Evolutionary conservation across 1,139 yeast species (phyloP), one percentile per base, ranked within the genome.

Genomic region (Pichia sp.): DNA sequence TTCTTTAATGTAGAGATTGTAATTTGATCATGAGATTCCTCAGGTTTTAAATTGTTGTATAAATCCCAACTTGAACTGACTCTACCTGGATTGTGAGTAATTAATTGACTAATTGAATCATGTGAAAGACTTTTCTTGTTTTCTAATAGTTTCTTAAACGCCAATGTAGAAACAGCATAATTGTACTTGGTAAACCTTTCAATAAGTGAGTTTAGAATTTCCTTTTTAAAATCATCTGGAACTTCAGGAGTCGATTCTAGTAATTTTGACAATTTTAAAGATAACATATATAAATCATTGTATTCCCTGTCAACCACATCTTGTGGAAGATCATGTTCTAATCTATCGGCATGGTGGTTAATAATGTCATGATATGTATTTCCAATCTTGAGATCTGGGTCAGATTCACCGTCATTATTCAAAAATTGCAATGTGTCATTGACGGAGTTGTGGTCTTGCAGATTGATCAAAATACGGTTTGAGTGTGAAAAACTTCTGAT

Each of bases 21-120:
- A 5, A 56, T 28, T 7, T 28, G 23, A 25, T 52, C 53, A 16
- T 45, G 46, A 11, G 41, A 35, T 14, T 29, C 26, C 4, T 34
- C 31, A 13, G 41, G 40, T 23, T 37, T 43, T 14, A 38, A 41
- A 8, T 44, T 33, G 7, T 54, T 36, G 34, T 49, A 60, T 11
- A 58, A 30, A 36, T 59, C 62, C 60, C 59, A 59, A 33, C 57
- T 54, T 6, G 61, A 50, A 25, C 41, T 43, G 14, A 59, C 62
- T 43, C 65, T 51, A 11, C 63, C 64, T 2, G 65, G 64, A 45
- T 61, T 61, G 31, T 54, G 46, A 39, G 49, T 49, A 13, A 61
- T 49, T 4, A 57, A 31, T 31, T 57, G 55, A 16, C 38, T 38
- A 5, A 49, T 37, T 2, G 58, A 37, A 14, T 31, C 37, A 6